Conservation (phyloP, 495 filamentous ascomycete species). For the Hypoxylon crocopeplum region DNA sequence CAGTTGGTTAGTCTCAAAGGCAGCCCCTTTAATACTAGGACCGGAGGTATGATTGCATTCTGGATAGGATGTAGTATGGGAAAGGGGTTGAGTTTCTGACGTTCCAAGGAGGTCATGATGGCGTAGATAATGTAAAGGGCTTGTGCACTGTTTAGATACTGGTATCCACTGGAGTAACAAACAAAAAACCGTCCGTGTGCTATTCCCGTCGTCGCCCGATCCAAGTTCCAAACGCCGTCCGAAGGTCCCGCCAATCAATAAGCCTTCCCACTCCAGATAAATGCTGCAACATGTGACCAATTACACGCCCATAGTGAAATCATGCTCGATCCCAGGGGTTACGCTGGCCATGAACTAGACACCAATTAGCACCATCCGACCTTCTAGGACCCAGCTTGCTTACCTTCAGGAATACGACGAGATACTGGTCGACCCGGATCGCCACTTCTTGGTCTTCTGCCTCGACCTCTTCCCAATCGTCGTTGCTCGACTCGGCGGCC, state of each 20-base stretch:
- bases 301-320: slow-evolving; percentile 96
- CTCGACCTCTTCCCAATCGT: slow-evolving; percentile 83
- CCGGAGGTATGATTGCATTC: too few relatives aligned
- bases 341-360: slow-evolving; percentile 90
- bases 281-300: slow-evolving; percentile 1
- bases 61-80: too few relatives aligned
- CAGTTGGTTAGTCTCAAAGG: too few relatives aligned
- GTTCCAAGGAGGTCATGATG: too few relatives aligned
- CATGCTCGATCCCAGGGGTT: slow-evolving; percentile 95
- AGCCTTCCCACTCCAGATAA: slow-evolving; percentile 1
- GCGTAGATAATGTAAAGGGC: background rate
- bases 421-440: slow-evolving; percentile 95
- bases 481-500: slow-evolving; percentile 54
- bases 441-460: slow-evolving; percentile 82
- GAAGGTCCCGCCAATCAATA: slow-evolving; percentile 8
- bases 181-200: too few relatives aligned
- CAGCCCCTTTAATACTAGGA: too few relatives aligned
- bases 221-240: background rate
- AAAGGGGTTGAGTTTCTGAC: too few relatives aligned
- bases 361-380: too few relatives aligned
- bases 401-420: slow-evolving; percentile 93
- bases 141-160: slow-evolving; percentile 7
- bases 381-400: too few relatives aligned
- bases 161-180: background rate
- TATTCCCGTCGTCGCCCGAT: too few relatives aligned